Percentiles rank a stretch among this genome's conserved stretches.
These are phyloP conservation scores for Thelephora terrestris DNA, from an alignment of 1,284 basidiomycete genomes.

Conservation along the genomic window DNA sequence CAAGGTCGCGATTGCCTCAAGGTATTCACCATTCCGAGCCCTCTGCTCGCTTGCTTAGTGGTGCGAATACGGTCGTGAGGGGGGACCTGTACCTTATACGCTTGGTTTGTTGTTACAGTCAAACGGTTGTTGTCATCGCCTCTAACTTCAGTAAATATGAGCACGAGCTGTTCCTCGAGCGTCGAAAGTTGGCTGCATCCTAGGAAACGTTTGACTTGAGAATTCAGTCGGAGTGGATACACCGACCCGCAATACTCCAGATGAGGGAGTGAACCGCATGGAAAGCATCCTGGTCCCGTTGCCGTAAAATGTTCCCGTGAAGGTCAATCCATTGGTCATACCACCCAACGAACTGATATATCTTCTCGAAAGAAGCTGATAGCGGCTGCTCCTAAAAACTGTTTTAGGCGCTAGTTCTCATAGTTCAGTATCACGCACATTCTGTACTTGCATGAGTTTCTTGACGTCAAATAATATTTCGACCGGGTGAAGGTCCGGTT, in stretches of 20 bases:
- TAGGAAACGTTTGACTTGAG: conserved; percentile 18
- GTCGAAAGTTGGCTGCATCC: conserved; percentile 57
- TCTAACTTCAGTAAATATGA: conserved; percentile 50
- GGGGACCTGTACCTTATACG: conserved; percentile 40
- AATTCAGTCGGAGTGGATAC: not conserved
- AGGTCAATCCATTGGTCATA: conserved; percentile 61
- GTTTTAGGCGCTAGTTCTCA: not conserved
- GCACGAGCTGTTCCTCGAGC: conserved; percentile 60
- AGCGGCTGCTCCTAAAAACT: conserved; percentile 58
- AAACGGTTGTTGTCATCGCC: conserved; percentile 52
- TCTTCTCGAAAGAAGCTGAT: conserved; percentile 53
- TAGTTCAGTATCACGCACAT: conserved; percentile 26
- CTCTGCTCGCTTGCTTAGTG: conserved; percentile 28
- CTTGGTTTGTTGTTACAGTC: conserved; percentile 49
- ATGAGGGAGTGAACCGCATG: conserved; percentile 64
- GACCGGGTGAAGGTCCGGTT: conserved; percentile 62
- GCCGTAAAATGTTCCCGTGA: conserved; percentile 36
- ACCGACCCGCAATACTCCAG: conserved; percentile 58
- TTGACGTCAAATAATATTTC: conserved; percentile 66
- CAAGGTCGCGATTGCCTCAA: conserved; percentile 48
- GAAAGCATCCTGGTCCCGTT: conserved; percentile 57
- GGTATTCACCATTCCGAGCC: conserved; percentile 59
- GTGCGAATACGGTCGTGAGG: not conserved
- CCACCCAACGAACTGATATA: conserved; percentile 55
- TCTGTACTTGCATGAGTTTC: conserved; percentile 47